Percentiles rank a stretch among this genome's conserved stretches.
phyloP scores from a whole-genome alignment of 228 moss, liverwort and hornwort genomes.

The Sphagnum fallax region DNA sequence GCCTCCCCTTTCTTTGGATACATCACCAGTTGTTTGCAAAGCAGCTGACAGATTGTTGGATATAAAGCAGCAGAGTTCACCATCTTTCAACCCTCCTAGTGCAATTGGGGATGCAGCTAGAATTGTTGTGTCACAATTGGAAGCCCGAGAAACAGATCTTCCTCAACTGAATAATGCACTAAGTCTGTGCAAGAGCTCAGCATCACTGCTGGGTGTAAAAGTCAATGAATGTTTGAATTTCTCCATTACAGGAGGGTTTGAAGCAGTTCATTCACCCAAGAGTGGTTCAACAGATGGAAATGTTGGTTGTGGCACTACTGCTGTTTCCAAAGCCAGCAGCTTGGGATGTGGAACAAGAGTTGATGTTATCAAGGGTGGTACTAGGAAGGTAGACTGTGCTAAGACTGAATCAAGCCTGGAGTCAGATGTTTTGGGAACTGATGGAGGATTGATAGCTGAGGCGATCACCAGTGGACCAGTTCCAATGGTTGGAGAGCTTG shows the following conservation, averaged over 20 bases:
- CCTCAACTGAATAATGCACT: constrained; percentile 25
- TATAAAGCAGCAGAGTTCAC: constrained; percentile 7
- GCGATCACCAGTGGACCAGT: background rate
- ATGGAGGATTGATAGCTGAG: background rate
- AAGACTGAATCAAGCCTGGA: background rate
- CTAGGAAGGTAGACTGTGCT: background rate
- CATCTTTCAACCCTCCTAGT: constrained; percentile 13
- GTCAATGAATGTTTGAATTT: constrained; percentile 29
- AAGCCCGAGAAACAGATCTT: constrained; percentile 20
- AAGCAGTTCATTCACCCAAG: background rate
- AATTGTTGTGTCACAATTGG: constrained; percentile 9
- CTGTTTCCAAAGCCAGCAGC: background rate
- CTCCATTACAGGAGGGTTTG: background rate
- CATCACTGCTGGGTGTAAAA: constrained; percentile 61
- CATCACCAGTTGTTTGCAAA: constrained; percentile 50
- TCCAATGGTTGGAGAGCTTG: constrained; percentile 4
- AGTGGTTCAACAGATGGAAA: background rate
- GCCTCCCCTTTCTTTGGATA: constrained; percentile 8
- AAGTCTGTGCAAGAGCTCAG: constrained; percentile 64
- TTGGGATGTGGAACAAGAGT: background rate
- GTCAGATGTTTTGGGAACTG: background rate
- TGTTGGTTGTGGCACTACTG: background rate
- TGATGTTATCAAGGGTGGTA: background rate
- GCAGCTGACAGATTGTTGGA: constrained; percentile 32
- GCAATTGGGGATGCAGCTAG: constrained; percentile 3